Base-by-base conservation (phyloP, 305 asterid species). In the Ilex paraguariensis region DNA sequence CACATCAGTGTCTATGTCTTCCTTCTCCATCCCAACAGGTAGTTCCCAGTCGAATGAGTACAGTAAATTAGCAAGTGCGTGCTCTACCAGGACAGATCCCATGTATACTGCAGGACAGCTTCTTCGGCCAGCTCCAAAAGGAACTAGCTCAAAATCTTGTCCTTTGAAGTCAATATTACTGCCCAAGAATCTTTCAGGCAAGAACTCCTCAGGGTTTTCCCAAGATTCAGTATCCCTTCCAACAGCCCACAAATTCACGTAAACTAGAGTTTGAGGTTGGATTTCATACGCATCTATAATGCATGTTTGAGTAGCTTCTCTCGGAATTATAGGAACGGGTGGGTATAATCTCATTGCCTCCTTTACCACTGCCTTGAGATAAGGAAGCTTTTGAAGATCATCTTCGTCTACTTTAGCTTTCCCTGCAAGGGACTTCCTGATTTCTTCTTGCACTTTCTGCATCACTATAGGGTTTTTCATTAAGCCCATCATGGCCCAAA, bases 71-170 rank as follows among this genome's bases (percentile, higher is more conserved):
- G 61, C 31, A 10, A 63, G n/a, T 13, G 32, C n/a, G 42, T 53
- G 61, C 15, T 54, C 9, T 0, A 21, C 13, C 4, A 21, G 7
- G 13, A 14, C 54, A 17, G 54, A 9, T 10, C 54, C 54, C n/a
- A 63, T 28, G 17, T 59, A 0, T 10, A 54, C 30, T 3, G 50
- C 52, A 0, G 66, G 66, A 12, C 53, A 62, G 0, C 46, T 17
- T 62, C 66, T 62, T 31, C 59, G 7, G 0, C 66, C 66, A 5
- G 59, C 33, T 31, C 40, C 66, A 36, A 62, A 62, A n/a, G 66
- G 40, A 62, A 62, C 11, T 4, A 62, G 0, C 36, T 63, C 66
- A 53, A 3, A 63, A 0, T 63, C 1, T 32, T 50, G 36, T 0
- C 40, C 52, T 6, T 52, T 52, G 10, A 0, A 63, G 28, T 21